Evolutionary conservation across 2,329 filamentous ascomycete genomes (phyloP), one percentile per base, ranked within the genome.

Genomic region (Chaetomium sp.): DNA sequence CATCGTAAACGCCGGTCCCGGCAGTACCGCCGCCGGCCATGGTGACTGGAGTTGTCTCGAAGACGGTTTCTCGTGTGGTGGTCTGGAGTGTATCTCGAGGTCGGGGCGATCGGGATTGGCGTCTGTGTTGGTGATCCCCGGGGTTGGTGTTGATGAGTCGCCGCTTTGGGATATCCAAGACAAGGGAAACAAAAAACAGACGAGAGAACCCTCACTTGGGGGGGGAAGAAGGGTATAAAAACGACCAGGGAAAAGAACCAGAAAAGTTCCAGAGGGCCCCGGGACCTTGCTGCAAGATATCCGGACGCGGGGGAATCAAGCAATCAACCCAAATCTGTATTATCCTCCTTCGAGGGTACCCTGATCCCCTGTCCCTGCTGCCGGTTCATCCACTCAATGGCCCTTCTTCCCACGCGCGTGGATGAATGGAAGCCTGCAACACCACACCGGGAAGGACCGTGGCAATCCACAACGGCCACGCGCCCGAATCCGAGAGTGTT

Each of bases 1-100:
- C 78, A 76, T 80, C 77, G 60, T 80, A 79, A 52, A 73, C 61
- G 60, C 64, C 69, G 19, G 68, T 64, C 34, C 67, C 66, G 46
- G 66, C 59, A 52, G 64, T 65, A 35, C 60, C 65, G 49, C 63
- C 67, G 76, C 77, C 67, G 72, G 68, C 67, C 72, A 76, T 79
- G n/a, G 50, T 64, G 27, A 34, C 38, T 43, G 2, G 14, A 27
- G 19, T 27, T 27, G 2, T 27, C 40, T 43, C 14, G 12, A 14
- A 33, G 52, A 19, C 55, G 12, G 5, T 35, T 47, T 52, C 19
- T 42, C 27, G 41, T 36, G 41, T 45, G 36, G 34, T 47, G 7
- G 9, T 46, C 34, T 7, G 3, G 38, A 19, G 5, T 36, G 14
- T 9, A 6, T n/a, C 32, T 19, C 33, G 5, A 48, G 10, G n/a